Conservation (phyloP, 257 asterid species). For the Paraleonurus japonicus region DNA sequence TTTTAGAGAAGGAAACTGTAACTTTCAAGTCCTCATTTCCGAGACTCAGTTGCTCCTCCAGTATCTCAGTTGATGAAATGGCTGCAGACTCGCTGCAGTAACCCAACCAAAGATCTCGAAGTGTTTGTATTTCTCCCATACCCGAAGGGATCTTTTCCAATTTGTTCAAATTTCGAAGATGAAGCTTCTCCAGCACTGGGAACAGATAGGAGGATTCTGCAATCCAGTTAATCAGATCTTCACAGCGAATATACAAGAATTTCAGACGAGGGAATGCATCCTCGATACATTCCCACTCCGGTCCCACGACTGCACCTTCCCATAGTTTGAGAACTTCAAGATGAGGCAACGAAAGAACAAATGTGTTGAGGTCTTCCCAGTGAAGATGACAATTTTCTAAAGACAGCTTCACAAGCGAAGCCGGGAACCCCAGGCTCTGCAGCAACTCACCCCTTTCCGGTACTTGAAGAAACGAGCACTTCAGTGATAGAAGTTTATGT, state of each 20-base stretch:
- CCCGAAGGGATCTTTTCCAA: conserved; percentile 11
- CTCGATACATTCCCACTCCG: conserved; percentile 14
- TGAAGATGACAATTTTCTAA: not conserved
- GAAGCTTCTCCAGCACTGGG: not conserved
- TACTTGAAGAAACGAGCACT: not conserved
- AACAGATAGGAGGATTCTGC: not conserved
- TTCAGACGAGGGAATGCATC: conserved; percentile 18
- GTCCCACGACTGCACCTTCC: not conserved
- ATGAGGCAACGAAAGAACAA: conserved; percentile 2
- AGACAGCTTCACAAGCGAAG: conserved; percentile 16
- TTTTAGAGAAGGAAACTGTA: not conserved
- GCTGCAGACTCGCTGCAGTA: not conserved
- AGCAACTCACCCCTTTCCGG: not conserved
- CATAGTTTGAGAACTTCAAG: conserved; percentile 13
- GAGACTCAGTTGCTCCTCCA: conserved; percentile 15
- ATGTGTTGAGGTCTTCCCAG: conserved; percentile 10
- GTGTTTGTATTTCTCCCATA: conserved; percentile 27
- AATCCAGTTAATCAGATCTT: conserved; percentile 11
- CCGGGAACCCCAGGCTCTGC: not conserved
- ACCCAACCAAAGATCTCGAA: not conserved
- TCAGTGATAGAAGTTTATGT: not conserved
- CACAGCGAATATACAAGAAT: not conserved
- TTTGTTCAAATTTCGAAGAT: fast-evolving
- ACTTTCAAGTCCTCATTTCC: conserved; percentile 19
- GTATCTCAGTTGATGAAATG: conserved; percentile 4